phyloP scores from a whole-genome alignment of 106 monocot genomes.

The Xerophyta viscosa region DNA sequence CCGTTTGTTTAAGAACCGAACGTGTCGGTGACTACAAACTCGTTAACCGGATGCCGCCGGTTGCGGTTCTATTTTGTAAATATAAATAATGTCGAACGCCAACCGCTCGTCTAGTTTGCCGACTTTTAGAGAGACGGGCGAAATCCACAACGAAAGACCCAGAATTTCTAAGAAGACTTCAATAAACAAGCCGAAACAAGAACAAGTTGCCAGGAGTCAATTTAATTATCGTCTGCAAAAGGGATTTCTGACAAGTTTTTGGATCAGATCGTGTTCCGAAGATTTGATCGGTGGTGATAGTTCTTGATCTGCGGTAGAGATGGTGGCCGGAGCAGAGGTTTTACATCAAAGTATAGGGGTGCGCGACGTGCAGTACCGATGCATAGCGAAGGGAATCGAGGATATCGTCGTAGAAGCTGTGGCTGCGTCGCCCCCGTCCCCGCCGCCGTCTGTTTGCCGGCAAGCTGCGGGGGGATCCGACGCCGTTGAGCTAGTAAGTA shows the following conservation, averaged over 20 bases:
- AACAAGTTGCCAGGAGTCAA: too few relatives aligned
- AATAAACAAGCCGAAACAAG: too few relatives aligned
- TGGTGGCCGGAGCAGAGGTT: conserved; percentile 59
- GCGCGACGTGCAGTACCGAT: conserved; percentile 33
- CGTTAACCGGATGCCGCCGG: too few relatives aligned
- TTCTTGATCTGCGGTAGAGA: conserved; percentile 10
- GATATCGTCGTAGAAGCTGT: conserved; percentile 28
- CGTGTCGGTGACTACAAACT: too few relatives aligned
- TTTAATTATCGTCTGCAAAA: too few relatives aligned
- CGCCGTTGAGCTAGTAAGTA: conserved; percentile 37
- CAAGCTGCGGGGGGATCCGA: conserved; percentile 3
- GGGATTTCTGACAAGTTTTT: neutral
- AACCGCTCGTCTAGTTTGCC: too few relatives aligned
- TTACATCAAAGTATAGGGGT: conserved; percentile 45
- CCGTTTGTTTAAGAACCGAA: too few relatives aligned
- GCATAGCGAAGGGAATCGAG: conserved; percentile 31
- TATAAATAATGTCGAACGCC: too few relatives aligned
- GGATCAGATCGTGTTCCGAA: neutral
- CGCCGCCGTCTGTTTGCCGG: conserved; percentile 5
- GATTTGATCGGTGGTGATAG: neutral
- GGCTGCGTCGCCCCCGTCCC: conserved; percentile 4
- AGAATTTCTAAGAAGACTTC: too few relatives aligned
- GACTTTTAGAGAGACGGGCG: too few relatives aligned
- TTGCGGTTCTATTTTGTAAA: too few relatives aligned
- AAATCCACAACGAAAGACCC: too few relatives aligned